Percentiles rank a stretch among this genome's conserved stretches.
Evolutionary conservation across 148 eudicot species (phyloP).

Genomic region (Vaccinium myrtillus): DNA sequence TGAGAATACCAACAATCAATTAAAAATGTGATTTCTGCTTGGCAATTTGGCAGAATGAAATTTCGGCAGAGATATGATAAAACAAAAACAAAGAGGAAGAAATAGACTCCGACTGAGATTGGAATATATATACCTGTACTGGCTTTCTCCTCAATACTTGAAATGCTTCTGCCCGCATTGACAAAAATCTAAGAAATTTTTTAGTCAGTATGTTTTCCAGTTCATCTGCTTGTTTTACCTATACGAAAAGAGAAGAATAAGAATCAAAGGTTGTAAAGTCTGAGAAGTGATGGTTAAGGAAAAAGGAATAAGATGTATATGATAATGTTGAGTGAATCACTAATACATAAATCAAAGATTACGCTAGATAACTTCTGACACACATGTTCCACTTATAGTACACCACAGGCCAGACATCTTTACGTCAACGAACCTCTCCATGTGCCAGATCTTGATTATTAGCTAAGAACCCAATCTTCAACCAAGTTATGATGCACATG

Average conservation of each 20-base stretch:
- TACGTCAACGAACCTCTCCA: not conserved
- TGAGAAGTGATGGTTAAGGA: not conserved
- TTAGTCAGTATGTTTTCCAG: slow-evolving; percentile 91
- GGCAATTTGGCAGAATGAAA: not conserved
- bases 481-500: not conserved
- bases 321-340: not conserved
- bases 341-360: not conserved
- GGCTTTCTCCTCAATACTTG: slow-evolving; percentile 95
- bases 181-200: slow-evolving; percentile 91
- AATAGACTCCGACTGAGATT: not conserved
- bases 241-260: slow-evolving; percentile 12
- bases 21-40: not conserved
- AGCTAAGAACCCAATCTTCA: not conserved
- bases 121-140: slow-evolving; percentile 59
- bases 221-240: slow-evolving; percentile 99
- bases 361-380: not conserved
- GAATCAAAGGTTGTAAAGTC: not conserved
- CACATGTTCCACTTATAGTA: not conserved
- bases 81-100: not conserved
- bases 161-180: slow-evolving; percentile 99
- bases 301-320: not conserved
- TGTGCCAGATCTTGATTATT: not conserved
- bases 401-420: not conserved
- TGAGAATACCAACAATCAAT: not conserved
- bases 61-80: not conserved